Conservation (phyloP, 306 rosid genomes). For the Arachis stenosperma region DNA sequence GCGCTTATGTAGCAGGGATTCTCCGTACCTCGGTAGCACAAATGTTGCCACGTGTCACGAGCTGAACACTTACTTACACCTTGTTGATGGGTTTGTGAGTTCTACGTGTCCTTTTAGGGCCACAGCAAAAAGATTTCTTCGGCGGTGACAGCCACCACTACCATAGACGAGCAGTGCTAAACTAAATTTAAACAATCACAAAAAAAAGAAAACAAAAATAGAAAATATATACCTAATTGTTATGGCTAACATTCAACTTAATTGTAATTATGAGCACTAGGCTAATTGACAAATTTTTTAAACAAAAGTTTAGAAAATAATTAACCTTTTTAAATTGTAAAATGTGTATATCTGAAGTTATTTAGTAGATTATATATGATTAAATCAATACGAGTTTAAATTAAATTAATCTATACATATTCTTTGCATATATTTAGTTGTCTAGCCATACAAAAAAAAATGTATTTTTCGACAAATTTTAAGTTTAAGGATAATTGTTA, state of each 20-base stretch:
- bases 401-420: too few species aligned
- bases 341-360: too few species aligned
- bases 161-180: neutral
- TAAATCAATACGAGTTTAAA: too few species aligned
- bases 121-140: constrained; percentile 46
- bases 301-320: too few species aligned
- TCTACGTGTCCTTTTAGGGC: constrained; percentile 62
- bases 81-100: constrained; percentile 64
- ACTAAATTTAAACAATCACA: neutral
- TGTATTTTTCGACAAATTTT: too few species aligned
- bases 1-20: constrained; percentile 62
- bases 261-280: neutral
- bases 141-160: neutral
- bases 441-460: too few species aligned
- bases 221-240: neutral
- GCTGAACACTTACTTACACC: constrained; percentile 65
- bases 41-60: constrained; percentile 71
- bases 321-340: too few species aligned
- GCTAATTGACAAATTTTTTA: neutral
- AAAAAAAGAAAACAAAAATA: neutral
- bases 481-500: too few species aligned
- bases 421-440: too few species aligned
- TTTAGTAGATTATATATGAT: too few species aligned
- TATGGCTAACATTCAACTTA: neutral
- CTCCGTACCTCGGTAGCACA: constrained; percentile 52